These are phyloP conservation scores for Fraxinus cuspidata DNA, from an alignment of 257 asterid genomes.

Conservation along the genomic window DNA sequence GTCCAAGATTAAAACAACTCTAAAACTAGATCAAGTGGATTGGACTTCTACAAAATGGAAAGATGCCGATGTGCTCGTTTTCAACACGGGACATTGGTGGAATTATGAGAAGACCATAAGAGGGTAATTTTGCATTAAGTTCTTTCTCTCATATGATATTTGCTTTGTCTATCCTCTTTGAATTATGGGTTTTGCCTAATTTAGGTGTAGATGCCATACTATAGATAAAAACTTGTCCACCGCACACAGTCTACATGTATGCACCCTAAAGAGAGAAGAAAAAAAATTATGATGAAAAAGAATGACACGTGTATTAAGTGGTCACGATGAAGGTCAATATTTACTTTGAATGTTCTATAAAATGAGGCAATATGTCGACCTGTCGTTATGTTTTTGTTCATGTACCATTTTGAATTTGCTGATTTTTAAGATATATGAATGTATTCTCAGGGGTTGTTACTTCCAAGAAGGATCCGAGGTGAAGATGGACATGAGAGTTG, in stretches of 20 bases:
- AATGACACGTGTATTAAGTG: not conserved
- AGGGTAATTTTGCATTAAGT: constrained; percentile 50
- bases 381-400: not conserved
- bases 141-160: not conserved
- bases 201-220: not conserved
- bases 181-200: not conserved
- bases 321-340: not conserved
- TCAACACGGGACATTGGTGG: constrained; percentile 97
- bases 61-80: constrained; percentile 68
- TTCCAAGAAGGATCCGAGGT: constrained; percentile 82
- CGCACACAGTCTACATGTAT: not conserved
- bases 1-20: constrained; percentile 55
- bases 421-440: constrained; percentile 18
- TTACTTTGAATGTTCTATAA: not conserved
- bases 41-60: constrained; percentile 75
- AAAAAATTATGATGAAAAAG: not conserved
- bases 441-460: constrained; percentile 76
- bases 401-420: constrained; percentile 15
- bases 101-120: constrained; percentile 84
- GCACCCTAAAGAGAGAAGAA: not conserved
- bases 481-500: constrained; percentile 69
- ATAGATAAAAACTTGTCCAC: not conserved
- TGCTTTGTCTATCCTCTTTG: not conserved
- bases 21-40: constrained; percentile 81
- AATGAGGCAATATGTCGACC: not conserved